Evolutionary conservation across 2,329 filamentous ascomycete species (phyloP), one percentile per base, ranked within the genome.

Genomic region (Xylaria digitata): DNA sequence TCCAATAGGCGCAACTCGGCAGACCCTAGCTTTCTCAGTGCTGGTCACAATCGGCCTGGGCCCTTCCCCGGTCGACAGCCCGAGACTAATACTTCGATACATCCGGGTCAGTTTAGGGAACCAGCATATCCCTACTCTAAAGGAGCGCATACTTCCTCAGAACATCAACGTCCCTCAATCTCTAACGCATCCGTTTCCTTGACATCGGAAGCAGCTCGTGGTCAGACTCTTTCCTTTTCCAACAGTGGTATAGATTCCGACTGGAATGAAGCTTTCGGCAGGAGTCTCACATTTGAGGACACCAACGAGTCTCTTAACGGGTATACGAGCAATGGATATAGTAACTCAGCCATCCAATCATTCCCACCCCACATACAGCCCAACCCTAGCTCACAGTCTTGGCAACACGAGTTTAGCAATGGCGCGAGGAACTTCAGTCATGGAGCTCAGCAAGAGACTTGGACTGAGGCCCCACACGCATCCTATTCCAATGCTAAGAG

Each of bases 311-410:
- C 61, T 26, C 21, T 66, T 8, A 55, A 66, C 30, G 68, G 62
- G 1, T 73, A 72, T 66, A 26, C 52, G 17, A 62, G 68, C 13
- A 75, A 71, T 57, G 72, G 70, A 11, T 66, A 71, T 34, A 73
- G 66, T 54, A 72, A 69, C 52, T 69, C 70, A 2, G 66, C 67
- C 2, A 64, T 62, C 32, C 80, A 80, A 57, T 76, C 80, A 6
- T 85, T 85, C 71, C 82, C 83, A 67, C 76, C 83, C 68, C 85
- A 86, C 67, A 82, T 85, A 70, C 82, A 83, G 68, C 76, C 83
- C 68, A 85, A 86, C 68, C 82, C 84, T 0, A 79, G 76, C 7
- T 82, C 82, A 5, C 81, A 83, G 68, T 69, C 83, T 2, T 87
- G 85, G 84, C 76, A 76, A 55, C 75, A 76, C 7, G 79, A 82